Evolutionary conservation across 306 rosid genomes (phyloP), one percentile per base, ranked within the genome.

Genomic region (Dalbergia cultrata): DNA sequence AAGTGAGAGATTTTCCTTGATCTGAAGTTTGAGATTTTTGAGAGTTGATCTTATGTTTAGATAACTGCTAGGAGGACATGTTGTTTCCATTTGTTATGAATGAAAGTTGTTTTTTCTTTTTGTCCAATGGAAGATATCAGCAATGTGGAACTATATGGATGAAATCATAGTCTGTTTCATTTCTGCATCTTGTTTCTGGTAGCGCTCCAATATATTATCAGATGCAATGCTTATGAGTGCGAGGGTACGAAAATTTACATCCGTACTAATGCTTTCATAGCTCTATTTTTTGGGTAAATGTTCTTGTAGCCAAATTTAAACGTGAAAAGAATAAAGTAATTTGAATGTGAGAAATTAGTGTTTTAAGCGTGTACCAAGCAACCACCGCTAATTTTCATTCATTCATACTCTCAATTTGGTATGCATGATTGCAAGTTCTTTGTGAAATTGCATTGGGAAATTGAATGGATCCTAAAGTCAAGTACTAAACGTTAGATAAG

Each of bases 1-100:
- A 58, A 64, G 66, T 53, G 62, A 65, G 60, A 80, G 37, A 67
- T 84, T 74, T 31, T 26, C 67, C 8, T 57, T 17, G 64, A 80
- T 59, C 57, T 71, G 26, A 65, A 80, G 44, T 1, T 35, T 80
- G 72, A 62, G 67, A 76, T 47, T 71, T 70, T 76, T 80, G 81
- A 13, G 61, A 72, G 72, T 37, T 76, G 58, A 54, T 66, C n/a
- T 70, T 71, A 33, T 65, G 41, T 56, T 60, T 75, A 56, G 72
- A 13, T 66, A 53, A 49, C 57, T 37, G 67, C 37, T 76, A 76
- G 60, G 71, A 16, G 31, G 33, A 69, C 57, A 9, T 64, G 76
- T 57, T 84, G 47, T 81, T 73, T 58, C 10, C 14, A 44, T 71
- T 56, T 53, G 72, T 76, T 61, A 45, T 80, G 66, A 65, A 49